Evolutionary conservation across 352 stramenopile species (phyloP).

Genomic region (Phytopythium ostracodes): DNA sequence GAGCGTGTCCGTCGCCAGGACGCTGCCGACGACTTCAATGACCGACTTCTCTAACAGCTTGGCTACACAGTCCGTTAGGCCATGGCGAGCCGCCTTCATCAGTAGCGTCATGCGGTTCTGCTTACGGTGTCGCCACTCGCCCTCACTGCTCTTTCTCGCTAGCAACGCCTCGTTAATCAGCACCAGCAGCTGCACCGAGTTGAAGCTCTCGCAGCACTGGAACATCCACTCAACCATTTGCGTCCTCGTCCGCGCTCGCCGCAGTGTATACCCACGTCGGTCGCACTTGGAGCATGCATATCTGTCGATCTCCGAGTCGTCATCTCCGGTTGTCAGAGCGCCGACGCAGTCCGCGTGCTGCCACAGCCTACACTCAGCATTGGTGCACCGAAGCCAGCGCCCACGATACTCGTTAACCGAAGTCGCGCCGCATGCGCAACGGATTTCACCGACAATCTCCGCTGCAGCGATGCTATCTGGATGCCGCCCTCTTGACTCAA

Average conservation of each 20-base stretch:
- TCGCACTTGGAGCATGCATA: slow-evolving; percentile 59
- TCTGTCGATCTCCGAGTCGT: slow-evolving; percentile 9
- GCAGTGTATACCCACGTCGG: slow-evolving; percentile 20
- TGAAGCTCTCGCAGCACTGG: slow-evolving; percentile 60
- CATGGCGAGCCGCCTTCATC: slow-evolving; percentile 47
- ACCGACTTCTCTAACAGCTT: slow-evolving; percentile 33
- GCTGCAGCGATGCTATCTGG: not conserved
- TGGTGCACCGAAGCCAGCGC: slow-evolving; percentile 66
- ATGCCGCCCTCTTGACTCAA: not conserved
- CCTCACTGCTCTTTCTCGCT: slow-evolving; percentile 15
- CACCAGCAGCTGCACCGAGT: slow-evolving; percentile 43
- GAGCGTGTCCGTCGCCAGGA: slow-evolving; percentile 40
- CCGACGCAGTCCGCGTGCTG: slow-evolving; percentile 75
- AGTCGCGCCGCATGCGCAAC: slow-evolving; percentile 47
- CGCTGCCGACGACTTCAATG: slow-evolving; percentile 22
- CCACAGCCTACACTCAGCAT: slow-evolving; percentile 56
- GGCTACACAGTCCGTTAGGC: slow-evolving; percentile 30
- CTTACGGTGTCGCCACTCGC: slow-evolving; percentile 30
- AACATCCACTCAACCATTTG: slow-evolving; percentile 56
- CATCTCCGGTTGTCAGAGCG: slow-evolving; percentile 24
- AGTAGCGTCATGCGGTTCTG: slow-evolving; percentile 33
- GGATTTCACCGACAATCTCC: slow-evolving; percentile 40
- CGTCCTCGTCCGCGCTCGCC: slow-evolving; percentile 19
- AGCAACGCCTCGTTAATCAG: slow-evolving; percentile 17
- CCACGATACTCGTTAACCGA: slow-evolving; percentile 48